A percentile compares a stretch with the other conserved stretches of the same genome.
phyloP scores from a whole-genome alignment of 2,329 filamentous ascomycete species.

The Aspergillus tamarii region DNA sequence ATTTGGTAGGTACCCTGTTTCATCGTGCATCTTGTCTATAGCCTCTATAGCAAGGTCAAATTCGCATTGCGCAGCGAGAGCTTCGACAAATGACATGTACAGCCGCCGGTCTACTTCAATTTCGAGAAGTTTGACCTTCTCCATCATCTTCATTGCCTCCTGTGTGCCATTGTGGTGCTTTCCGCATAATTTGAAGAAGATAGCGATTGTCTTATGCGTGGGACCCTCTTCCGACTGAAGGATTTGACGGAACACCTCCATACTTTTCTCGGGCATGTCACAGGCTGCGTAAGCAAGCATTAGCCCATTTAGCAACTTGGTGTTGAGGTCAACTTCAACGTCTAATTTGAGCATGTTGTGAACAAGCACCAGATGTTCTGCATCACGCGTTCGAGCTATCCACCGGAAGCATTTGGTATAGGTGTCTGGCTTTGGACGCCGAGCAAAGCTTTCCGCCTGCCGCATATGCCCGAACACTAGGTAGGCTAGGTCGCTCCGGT shows the following conservation, averaged over 20 bases:
- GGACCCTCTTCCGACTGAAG: constrained; percentile 84
- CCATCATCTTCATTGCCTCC: constrained; percentile 57
- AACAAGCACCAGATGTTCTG: constrained; percentile 70
- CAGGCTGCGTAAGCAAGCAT: constrained; percentile 83
- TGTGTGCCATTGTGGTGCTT: constrained; percentile 48
- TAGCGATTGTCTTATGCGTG: constrained; percentile 75
- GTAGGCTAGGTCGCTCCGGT: constrained; percentile 80
- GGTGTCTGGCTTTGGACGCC: constrained; percentile 70
- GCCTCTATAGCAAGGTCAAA: constrained; percentile 69
- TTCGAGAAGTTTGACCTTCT: constrained; percentile 69
- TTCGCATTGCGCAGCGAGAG: constrained; percentile 72
- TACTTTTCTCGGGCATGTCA: constrained; percentile 65
- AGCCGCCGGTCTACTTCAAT: constrained; percentile 74
- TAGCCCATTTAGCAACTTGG: constrained; percentile 76
- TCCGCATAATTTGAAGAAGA: constrained; percentile 81
- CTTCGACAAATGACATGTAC: constrained; percentile 76
- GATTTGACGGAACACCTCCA: constrained; percentile 84
- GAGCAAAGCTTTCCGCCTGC: constrained; percentile 64
- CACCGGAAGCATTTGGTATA: constrained; percentile 81
- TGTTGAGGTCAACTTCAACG: constrained; percentile 74
- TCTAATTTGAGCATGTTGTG: constrained; percentile 97
- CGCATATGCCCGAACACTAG: constrained; percentile 94
- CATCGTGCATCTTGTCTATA: constrained; percentile 67
- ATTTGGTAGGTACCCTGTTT: constrained; percentile 69
- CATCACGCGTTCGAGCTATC: constrained; percentile 63